A percentile compares a stretch with the other conserved stretches of the same genome.
Evolutionary conservation across 108 stramenopile genomes (phyloP).

Genomic region (Chaetoceros tenuissimus): DNA sequence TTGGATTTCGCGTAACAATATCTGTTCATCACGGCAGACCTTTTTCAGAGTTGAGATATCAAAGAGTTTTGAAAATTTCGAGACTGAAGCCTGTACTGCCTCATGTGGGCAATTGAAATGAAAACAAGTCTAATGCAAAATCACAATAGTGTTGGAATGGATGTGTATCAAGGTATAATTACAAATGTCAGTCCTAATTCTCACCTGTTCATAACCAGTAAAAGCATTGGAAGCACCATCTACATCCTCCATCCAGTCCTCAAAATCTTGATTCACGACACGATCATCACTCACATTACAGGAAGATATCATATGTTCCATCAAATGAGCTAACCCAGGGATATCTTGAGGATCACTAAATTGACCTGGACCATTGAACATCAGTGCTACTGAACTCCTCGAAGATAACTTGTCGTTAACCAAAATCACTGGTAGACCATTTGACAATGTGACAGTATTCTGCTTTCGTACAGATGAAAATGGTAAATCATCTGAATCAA

Average conservation of each 20-base stretch:
- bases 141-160: too few relatives aligned
- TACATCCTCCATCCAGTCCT: conserved; percentile 48
- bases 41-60: conserved; percentile 21
- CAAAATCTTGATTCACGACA: conserved; percentile 40
- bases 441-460: conserved; percentile 42
- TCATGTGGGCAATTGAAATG: conserved; percentile 47
- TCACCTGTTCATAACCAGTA: conserved; percentile 63
- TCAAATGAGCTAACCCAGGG: conserved; percentile 62
- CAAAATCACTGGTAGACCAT: conserved; percentile 52
- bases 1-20: conserved; percentile 45
- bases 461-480: conserved; percentile 53
- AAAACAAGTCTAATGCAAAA: too few relatives aligned
- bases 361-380: conserved; percentile 62
- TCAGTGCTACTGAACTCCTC: conserved; percentile 42
- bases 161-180: too few relatives aligned
- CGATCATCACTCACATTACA: conserved; percentile 1
- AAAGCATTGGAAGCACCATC: conserved; percentile 66
- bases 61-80: conserved; percentile 53
- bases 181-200: too few relatives aligned
- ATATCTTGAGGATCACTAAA: conserved; percentile 51
- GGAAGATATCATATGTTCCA: conserved; percentile 64
- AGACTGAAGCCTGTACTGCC: conserved; percentile 40
- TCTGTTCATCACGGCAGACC: conserved; percentile 22
- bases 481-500: too few relatives aligned
- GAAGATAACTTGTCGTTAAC: conserved; percentile 39